A percentile compares a stretch with the other conserved stretches of the same genome.
phyloP scores from a whole-genome alignment of 2,329 filamentous ascomycete genomes.

The Biscogniauxia marginata region DNA sequence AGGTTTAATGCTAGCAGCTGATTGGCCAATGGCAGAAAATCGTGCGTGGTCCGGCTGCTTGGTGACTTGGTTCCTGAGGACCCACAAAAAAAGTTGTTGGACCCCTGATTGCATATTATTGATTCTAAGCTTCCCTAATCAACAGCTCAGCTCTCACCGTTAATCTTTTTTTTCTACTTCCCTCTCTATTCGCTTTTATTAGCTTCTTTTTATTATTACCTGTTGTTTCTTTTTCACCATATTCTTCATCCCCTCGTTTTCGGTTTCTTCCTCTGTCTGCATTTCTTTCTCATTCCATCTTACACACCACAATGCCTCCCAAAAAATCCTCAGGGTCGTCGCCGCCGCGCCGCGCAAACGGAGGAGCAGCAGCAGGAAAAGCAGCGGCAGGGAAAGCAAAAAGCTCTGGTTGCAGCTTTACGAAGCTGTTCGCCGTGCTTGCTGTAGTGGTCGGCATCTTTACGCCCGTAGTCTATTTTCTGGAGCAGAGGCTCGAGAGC shows the following conservation, averaged over 20 bases:
- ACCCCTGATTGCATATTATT: background rate
- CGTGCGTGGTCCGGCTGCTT: background rate
- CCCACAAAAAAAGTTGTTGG: background rate
- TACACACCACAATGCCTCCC: conserved; percentile 13
- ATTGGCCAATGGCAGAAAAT: background rate
- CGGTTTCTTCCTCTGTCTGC: background rate
- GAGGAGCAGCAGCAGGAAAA: background rate
- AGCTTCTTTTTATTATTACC: background rate
- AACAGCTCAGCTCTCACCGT: background rate
- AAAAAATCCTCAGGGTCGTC: conserved; percentile 7
- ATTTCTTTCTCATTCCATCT: background rate
- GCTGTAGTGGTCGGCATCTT: conserved; percentile 55
- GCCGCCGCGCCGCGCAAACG: conserved; percentile 2
- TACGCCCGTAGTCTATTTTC: conserved; percentile 50
- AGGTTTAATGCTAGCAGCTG: background rate
- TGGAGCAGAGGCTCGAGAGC: conserved; percentile 57
- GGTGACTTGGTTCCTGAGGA: background rate
- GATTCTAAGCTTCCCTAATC: no score
- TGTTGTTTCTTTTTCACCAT: background rate
- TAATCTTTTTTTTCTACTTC: background rate
- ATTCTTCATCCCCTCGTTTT: background rate
- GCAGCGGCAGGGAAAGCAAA: conserved; percentile 6
- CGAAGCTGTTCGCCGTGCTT: conserved; percentile 47
- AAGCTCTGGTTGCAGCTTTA: conserved; percentile 23
- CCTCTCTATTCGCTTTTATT: background rate